Evolutionary conservation across 257 asterid species (phyloP), one percentile per base, ranked within the genome.

Genomic region (Verbena officinalis): DNA sequence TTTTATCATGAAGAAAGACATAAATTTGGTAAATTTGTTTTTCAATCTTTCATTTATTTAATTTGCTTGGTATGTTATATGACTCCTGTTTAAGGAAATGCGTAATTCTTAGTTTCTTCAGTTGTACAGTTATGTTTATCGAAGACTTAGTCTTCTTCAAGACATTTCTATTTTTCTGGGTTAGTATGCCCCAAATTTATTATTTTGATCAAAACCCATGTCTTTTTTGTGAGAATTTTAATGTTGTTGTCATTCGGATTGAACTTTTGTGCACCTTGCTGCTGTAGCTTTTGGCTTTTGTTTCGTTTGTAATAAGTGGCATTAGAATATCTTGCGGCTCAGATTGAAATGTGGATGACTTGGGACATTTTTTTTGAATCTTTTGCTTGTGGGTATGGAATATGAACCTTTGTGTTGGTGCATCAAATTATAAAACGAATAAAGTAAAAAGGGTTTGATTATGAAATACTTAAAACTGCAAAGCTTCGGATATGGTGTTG

Each of bases 321-420:
- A 38, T 38, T 38, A 8, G 36, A 10, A 8, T 46, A 42, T 22
- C 1, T 52, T 45, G 19, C 14, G 14, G 3, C 6, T 11, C 2
- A 31, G 42, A 5, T 54, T n/a, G 15, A n/a, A n/a, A 38, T 50
- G 16, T 15, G 11, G 64, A 57, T 30, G 30, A 46, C 46, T 46
- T 20, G 4, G 65, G 36, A 31, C 10, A 20, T 7, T 10, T 3
- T 46, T 45, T 46, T 24, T 19, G 24, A 49, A 54, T 59, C 58
- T 59, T 66, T 64, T 75, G 44, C 55, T 75, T 38, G 17, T 74
- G 62, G 63, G 33, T 5, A 27, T 27, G 5, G 55, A 24, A 48
- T 46, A 34, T 31, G 64, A 15, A 23, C 59, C 33, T 56, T 21
- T 22, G 4, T 59, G 7, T 43, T 33, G 7, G 15, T 36, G 55